Percentiles rank a stretch among this genome's conserved stretches.
phyloP scores from a whole-genome alignment of 73 alveolate species.

The Paramecium sexaurelia region DNA sequence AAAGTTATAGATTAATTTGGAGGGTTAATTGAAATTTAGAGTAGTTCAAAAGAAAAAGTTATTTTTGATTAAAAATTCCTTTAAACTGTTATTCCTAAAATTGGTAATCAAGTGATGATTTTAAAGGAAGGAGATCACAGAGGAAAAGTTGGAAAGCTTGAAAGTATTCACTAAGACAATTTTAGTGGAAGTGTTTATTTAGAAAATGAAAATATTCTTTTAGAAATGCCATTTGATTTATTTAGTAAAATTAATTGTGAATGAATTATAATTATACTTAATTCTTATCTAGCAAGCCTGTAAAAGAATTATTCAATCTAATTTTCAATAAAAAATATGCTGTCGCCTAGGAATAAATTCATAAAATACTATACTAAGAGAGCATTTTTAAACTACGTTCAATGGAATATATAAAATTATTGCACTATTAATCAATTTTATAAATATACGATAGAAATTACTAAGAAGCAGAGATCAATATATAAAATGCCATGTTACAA shows the following conservation, averaged over 20 bases:
- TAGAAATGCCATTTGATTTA: slow-evolving; percentile 12
- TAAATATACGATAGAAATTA: neutral
- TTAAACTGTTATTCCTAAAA: slow-evolving; percentile 1
- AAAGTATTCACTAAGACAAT: slow-evolving; percentile 49
- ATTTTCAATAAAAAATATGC: neutral
- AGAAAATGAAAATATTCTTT: neutral
- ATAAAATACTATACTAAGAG: neutral
- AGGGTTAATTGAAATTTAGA: slow-evolving; percentile 11
- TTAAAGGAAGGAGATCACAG: neutral
- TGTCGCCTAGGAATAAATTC: neutral
- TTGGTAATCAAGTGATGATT: neutral
- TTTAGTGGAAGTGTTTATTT: slow-evolving; percentile 55
- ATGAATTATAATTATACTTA: neutral
- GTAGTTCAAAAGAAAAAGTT: neutral
- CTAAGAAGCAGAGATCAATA: neutral
- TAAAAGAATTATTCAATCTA: neutral
- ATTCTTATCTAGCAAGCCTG: neutral
- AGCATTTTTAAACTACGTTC: neutral
- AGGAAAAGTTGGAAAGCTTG: slow-evolving; percentile 41
- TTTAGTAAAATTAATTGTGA: slow-evolving; percentile 35
- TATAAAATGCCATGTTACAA: neutral
- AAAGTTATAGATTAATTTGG: neutral
- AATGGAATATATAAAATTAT: neutral
- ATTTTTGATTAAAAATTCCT: slow-evolving; percentile 3
- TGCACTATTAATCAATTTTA: neutral